These are phyloP conservation scores for Nakataea oryzae DNA, from an alignment of 2,329 filamentous ascomycete genomes.

Conservation along the genomic window DNA sequence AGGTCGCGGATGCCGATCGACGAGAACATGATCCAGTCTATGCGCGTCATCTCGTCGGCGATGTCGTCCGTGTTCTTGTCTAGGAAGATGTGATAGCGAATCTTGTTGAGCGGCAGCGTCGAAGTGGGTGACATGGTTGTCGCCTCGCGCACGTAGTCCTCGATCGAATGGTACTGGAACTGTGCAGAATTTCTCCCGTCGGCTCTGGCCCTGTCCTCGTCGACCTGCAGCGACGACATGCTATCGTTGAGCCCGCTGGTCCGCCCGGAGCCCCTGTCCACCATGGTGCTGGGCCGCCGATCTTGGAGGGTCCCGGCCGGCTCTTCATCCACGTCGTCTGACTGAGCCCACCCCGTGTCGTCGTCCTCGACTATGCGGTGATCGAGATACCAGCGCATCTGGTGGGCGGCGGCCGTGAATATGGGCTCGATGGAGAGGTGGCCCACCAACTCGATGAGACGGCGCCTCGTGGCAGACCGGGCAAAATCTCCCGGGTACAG, in stretches of 20 bases:
- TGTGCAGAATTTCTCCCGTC: conserved; percentile 32
- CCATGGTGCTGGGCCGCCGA: background rate
- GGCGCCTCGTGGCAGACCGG: conserved; percentile 59
- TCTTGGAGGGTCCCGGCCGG: conserved; percentile 7
- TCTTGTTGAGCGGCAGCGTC: conserved; percentile 64
- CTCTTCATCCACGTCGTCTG: conserved; percentile 46
- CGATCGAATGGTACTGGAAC: conserved; percentile 54
- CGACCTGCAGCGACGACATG: conserved; percentile 36
- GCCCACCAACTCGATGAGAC: conserved; percentile 64
- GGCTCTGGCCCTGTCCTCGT: conserved; percentile 26
- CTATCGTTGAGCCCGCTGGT: conserved; percentile 24
- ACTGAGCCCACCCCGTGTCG: conserved; percentile 84
- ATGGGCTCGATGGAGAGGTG: conserved; percentile 68
- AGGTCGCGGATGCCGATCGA: conserved; percentile 89
- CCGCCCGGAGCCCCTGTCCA: conserved; percentile 9
- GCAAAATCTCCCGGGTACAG: conserved; percentile 92
- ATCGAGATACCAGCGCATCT: conserved; percentile 73
- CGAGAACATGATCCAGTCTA: conserved; percentile 98
- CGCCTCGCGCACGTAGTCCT: conserved; percentile 74
- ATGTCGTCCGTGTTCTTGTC: conserved; percentile 75
- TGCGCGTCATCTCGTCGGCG: conserved; percentile 83
- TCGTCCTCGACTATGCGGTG: conserved; percentile 70
- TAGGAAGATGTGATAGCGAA: conserved; percentile 86
- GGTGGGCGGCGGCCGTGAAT: conserved; percentile 74
- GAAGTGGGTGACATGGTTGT: conserved; percentile 59